Evolutionary conservation across 768 basidiomycete species (phyloP).

Genomic region (Rhizopogon vesiculosus): DNA sequence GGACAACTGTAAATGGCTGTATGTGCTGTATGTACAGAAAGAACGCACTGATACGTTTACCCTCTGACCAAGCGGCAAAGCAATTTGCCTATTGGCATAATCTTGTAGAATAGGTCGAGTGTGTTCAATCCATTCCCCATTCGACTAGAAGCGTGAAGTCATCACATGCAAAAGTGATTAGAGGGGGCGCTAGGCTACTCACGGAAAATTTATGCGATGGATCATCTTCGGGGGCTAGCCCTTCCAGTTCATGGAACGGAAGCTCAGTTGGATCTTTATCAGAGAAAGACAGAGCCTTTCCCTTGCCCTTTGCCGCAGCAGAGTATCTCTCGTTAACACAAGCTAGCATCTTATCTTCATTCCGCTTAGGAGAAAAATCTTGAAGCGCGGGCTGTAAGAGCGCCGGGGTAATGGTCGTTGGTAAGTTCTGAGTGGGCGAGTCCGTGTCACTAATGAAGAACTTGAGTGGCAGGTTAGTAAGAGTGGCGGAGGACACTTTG

Average conservation of each 20-base stretch:
- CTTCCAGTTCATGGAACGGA: background rate
- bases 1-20: background rate
- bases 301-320: conserved; percentile 11
- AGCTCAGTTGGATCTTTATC: background rate
- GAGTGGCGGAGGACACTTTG: conserved; percentile 10
- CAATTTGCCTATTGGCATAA: conserved; percentile 23
- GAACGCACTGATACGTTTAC: conserved; percentile 20
- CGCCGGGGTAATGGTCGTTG: conserved; percentile 9
- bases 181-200: background rate
- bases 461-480: conserved; percentile 7
- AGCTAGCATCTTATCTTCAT: background rate
- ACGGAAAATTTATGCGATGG: background rate
- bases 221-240: background rate
- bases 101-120: conserved; percentile 19
- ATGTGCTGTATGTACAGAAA: background rate
- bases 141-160: conserved; percentile 6
- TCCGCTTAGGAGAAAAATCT: background rate
- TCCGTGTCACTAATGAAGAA: background rate
- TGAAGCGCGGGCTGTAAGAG: conserved; percentile 9
- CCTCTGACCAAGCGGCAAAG: conserved; percentile 19
- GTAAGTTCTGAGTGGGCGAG: conserved; percentile 5
- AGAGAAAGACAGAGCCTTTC: background rate
- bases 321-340: conserved; percentile 2
- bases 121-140: conserved; percentile 17
- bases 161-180: background rate